phyloP scores from a whole-genome alignment of 441 rosid genomes.

The Jatropha multifida region DNA sequence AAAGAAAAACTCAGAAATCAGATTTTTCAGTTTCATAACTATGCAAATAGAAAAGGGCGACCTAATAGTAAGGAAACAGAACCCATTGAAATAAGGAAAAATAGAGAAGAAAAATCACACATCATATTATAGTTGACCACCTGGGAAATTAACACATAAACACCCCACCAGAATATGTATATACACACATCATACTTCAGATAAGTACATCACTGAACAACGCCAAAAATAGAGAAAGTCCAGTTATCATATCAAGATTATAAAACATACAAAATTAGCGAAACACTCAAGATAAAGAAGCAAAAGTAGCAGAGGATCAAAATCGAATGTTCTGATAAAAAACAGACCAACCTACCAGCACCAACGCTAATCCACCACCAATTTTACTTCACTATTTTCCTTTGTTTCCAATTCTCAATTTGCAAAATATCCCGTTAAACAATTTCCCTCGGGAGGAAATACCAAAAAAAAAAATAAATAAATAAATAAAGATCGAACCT shows the following conservation, averaged over 20 bases:
- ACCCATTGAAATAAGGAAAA: conserved; percentile 33
- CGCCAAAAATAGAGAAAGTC: neutral
- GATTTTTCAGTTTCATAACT: conserved; percentile 16
- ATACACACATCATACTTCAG: neutral
- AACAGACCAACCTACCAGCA: conserved; percentile 14
- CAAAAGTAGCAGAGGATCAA: neutral
- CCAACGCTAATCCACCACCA: neutral
- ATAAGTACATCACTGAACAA: neutral
- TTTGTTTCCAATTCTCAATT: conserved; percentile 1
- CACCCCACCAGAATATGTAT: neutral
- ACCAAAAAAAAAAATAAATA: neutral
- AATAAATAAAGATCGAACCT: too few relatives aligned
- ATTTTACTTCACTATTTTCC: neutral
- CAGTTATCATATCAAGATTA: neutral
- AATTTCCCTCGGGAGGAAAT: neutral
- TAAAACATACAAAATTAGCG: neutral
- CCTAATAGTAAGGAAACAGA: conserved; percentile 41
- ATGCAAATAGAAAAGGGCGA: conserved; percentile 11
- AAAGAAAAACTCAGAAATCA: conserved; percentile 19
- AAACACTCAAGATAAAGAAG: neutral
- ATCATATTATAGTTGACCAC: neutral
- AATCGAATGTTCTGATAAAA: neutral
- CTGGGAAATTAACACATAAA: neutral
- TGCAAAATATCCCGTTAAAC: conserved; percentile 8
- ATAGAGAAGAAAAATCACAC: conserved; percentile 19